Percentiles rank a stretch among this genome's conserved stretches.
phyloP scores from a whole-genome alignment of 176 grass and related monocot species.

The Aegilops longissima region DNA sequence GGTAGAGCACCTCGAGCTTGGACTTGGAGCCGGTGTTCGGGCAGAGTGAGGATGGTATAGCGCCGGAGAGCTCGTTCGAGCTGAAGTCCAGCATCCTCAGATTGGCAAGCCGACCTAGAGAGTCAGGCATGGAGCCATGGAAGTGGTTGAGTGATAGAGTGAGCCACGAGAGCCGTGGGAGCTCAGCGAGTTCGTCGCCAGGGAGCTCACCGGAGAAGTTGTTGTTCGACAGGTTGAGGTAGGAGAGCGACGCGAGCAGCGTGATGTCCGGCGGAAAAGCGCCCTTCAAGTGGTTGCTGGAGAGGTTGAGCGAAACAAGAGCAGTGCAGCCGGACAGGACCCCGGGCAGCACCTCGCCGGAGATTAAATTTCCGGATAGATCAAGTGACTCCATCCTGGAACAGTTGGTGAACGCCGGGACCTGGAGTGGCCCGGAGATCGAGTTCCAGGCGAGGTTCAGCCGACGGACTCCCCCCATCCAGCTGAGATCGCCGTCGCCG shows the following conservation, averaged over 20 bases:
- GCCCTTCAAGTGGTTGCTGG: slow-evolving; percentile 45
- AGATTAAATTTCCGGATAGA: slow-evolving; percentile 46
- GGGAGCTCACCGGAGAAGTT: slow-evolving; percentile 61
- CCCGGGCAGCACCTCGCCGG: slow-evolving; percentile 34
- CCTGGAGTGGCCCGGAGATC: slow-evolving; percentile 26
- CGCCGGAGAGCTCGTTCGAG: slow-evolving; percentile 16
- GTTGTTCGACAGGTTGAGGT: slow-evolving; percentile 47
- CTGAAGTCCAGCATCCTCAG: slow-evolving; percentile 50
- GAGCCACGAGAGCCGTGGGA: slow-evolving; percentile 36
- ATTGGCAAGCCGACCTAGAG: slow-evolving; percentile 16
- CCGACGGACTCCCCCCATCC: slow-evolving; percentile 39
- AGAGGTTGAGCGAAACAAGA: slow-evolving; percentile 53
- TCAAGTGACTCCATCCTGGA: slow-evolving; percentile 47
- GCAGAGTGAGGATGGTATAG: slow-evolving; percentile 17
- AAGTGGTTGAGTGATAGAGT: slow-evolving; percentile 51
- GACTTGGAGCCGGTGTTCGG: not conserved
- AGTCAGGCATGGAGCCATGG: slow-evolving; percentile 30
- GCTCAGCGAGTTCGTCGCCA: not conserved
- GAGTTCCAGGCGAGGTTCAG: slow-evolving; percentile 45
- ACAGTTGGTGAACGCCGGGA: slow-evolving; percentile 43
- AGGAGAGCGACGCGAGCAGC: slow-evolving; percentile 24
- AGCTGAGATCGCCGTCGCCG: slow-evolving; percentile 13
- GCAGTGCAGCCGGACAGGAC: slow-evolving; percentile 39
- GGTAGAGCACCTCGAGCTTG: slow-evolving; percentile 43
- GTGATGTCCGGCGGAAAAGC: slow-evolving; percentile 41